These are phyloP conservation scores for Xylariaceae sp. DNA, from an alignment of 2,329 filamentous ascomycete species.

Conservation along the genomic window DNA sequence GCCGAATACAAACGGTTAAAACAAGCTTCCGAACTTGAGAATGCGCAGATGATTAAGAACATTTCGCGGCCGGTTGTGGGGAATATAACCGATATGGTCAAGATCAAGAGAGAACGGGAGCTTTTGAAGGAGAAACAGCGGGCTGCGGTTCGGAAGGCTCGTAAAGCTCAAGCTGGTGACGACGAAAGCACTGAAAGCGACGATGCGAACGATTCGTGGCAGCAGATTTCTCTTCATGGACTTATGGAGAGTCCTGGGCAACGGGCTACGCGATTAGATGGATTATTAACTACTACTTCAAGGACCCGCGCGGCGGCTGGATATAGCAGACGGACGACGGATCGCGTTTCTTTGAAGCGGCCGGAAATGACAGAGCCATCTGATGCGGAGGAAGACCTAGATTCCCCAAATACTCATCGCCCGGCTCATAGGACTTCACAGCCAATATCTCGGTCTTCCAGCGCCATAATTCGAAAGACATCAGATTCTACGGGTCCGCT, in stretches of 20 bases:
- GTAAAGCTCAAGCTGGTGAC: constrained; percentile 22
- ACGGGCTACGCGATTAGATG: constrained; percentile 24
- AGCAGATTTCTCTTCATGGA: constrained; percentile 37
- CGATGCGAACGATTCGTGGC: constrained; percentile 27
- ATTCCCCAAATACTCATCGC: not conserved
- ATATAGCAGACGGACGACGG: constrained; percentile 15
- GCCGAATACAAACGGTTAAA: constrained; percentile 71
- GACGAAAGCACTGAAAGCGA: constrained; percentile 28
- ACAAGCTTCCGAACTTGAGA: constrained; percentile 49
- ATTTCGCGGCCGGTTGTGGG: constrained; percentile 51
- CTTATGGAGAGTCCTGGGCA: constrained; percentile 42
- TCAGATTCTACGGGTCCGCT: not conserved
- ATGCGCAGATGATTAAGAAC: constrained; percentile 47
- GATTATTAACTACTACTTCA: constrained; percentile 16
- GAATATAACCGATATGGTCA: constrained; percentile 36
- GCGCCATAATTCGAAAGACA: not conserved
- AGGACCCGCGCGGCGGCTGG: constrained; percentile 30
- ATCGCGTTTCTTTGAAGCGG: not conserved
- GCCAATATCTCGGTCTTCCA: not conserved
- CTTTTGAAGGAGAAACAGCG: constrained; percentile 37
- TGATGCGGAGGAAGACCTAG: not conserved
- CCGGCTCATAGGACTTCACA: not conserved
- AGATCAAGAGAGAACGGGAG: constrained; percentile 36
- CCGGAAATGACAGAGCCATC: not conserved
- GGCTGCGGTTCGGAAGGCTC: constrained; percentile 23